phyloP scores from a whole-genome alignment of 164 flowering plant species.

The Vitis riparia region DNA sequence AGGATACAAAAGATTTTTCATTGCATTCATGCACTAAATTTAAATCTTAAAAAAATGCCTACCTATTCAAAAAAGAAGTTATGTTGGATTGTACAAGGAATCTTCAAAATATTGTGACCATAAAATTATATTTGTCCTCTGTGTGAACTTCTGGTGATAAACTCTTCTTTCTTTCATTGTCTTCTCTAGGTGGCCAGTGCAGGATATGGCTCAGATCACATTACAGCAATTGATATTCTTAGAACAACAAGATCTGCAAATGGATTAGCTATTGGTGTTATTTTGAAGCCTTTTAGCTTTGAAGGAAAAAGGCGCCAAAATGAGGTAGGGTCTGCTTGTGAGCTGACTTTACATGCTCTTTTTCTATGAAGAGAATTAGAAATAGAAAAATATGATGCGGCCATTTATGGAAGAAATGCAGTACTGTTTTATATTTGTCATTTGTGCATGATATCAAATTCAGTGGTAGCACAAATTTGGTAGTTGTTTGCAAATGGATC shows the following conservation, averaged over 20 bases:
- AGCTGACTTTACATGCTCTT: neutral
- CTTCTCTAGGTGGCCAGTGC: conserved; percentile 72
- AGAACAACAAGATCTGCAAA: conserved; percentile 44
- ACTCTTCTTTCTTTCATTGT: conserved; percentile 1
- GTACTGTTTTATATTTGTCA: too few relatives aligned
- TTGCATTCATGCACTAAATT: neutral
- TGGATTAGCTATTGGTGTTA: conserved; percentile 59
- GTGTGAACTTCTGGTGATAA: neutral
- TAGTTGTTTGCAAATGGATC: too few relatives aligned
- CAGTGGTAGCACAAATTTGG: too few relatives aligned
- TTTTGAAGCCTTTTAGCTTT: conserved; percentile 87
- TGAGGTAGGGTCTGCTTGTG: conserved; percentile 51
- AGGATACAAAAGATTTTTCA: neutral
- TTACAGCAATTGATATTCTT: conserved; percentile 55
- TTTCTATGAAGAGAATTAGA: neutral
- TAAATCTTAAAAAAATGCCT: neutral
- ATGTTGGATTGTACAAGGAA: neutral
- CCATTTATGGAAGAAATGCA: too few relatives aligned
- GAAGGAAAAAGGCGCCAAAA: conserved; percentile 85
- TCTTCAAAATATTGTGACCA: neutral
- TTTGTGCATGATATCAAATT: too few relatives aligned
- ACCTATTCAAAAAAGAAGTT: neutral
- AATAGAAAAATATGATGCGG: too few relatives aligned
- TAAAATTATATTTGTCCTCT: neutral
- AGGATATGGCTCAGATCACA: conserved; percentile 76